A percentile compares a stretch with the other conserved stretches of the same genome.
Conservation (phyloP, 108 stramenopile species). For the Cyclotella atomus region DNA sequence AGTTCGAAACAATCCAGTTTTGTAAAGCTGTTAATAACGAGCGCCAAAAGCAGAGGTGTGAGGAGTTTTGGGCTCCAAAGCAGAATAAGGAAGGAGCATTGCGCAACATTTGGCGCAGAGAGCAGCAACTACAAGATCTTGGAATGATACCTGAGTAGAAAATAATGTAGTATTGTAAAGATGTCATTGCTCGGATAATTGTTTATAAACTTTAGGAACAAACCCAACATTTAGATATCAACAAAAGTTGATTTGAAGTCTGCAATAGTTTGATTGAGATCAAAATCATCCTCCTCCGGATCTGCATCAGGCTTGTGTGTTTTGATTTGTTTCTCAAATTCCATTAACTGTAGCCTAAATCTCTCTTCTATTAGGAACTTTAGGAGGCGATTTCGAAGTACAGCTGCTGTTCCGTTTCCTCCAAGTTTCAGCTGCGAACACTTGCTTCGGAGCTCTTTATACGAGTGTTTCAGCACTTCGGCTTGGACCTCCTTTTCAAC, state of each 20-base stretch:
- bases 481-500: too few species aligned
- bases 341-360: background rate
- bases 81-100: constrained; percentile 3
- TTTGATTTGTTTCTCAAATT: constrained; percentile 4
- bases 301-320: constrained; percentile 1
- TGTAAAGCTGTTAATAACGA: constrained; percentile 2
- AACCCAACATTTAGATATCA: too few species aligned
- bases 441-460: constrained; percentile 1
- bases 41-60: constrained; percentile 1
- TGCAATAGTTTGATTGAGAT: background rate
- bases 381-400: background rate
- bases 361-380: background rate
- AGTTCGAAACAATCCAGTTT: background rate
- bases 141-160: background rate
- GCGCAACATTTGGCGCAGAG: background rate
- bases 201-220: too few species aligned
- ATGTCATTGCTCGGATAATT: too few species aligned
- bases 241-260: constrained; percentile 3
- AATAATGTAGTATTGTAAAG: too few species aligned
- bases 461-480: too few species aligned
- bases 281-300: background rate
- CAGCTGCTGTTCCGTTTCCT: background rate
- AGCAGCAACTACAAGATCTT: background rate
- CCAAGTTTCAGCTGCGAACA: background rate
- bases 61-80: background rate